Conservation (phyloP, 352 stramenopile genomes). For the Phytophthora niederhauseri region DNA sequence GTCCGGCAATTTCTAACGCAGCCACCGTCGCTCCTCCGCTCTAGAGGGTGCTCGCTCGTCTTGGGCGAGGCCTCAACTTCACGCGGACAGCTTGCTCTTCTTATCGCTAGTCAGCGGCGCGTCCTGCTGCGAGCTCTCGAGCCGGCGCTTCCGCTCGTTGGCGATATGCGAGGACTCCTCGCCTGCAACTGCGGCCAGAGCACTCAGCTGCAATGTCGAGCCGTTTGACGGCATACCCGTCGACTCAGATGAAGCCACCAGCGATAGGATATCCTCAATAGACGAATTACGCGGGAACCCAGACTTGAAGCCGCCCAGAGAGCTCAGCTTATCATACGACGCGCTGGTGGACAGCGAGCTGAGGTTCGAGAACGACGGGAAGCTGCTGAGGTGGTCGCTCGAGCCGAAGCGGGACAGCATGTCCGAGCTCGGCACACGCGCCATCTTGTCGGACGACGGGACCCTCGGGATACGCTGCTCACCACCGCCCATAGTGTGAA, state of each 20-base stretch:
- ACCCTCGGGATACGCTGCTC: constrained; percentile 61
- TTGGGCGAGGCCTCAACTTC: constrained; percentile 22
- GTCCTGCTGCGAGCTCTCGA: constrained; percentile 43
- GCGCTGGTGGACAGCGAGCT: constrained; percentile 63
- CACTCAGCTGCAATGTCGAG: constrained; percentile 71
- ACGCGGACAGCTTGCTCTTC: constrained; percentile 65
- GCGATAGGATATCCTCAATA: constrained; percentile 87
- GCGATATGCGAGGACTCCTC: constrained; percentile 66
- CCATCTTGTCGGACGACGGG: constrained; percentile 72
- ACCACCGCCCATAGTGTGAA: constrained; percentile 46
- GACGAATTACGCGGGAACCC: constrained; percentile 84
- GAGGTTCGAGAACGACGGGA: constrained; percentile 81
- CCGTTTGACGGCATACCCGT: constrained; percentile 50
- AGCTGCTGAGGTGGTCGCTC: constrained; percentile 72
- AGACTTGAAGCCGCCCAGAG: constrained; percentile 53
- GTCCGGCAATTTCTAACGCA: constrained; percentile 14
- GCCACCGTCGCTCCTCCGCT: constrained; percentile 24
- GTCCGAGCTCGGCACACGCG: constrained; percentile 68
- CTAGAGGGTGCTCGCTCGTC: constrained; percentile 17
- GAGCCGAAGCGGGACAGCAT: constrained; percentile 77
- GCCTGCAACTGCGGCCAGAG: constrained; percentile 63
- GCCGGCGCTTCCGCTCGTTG: constrained; percentile 66
- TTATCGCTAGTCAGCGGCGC: constrained; percentile 42
- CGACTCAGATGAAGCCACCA: constrained; percentile 82
- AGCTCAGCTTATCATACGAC: constrained; percentile 81